These are phyloP conservation scores for Fusarium newnesense DNA, from an alignment of 2,329 filamentous ascomycete species.

Conservation along the genomic window DNA sequence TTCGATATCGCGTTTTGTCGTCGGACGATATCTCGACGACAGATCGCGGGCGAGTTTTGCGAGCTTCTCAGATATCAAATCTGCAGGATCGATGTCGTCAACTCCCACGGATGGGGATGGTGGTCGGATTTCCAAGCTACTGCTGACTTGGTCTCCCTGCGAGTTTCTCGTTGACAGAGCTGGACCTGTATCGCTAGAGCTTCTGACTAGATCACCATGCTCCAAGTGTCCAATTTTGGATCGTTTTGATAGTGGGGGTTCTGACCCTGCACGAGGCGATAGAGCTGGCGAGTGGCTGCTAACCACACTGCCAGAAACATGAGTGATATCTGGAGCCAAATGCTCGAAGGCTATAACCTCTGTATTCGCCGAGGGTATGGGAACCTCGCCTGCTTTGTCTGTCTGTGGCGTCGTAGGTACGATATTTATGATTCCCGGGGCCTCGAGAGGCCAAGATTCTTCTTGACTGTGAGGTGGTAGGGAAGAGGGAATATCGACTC, in stretches of 20 bases:
- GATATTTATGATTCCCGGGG: conserved; percentile 12
- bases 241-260: conserved; percentile 46
- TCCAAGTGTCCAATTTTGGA: conserved; percentile 28
- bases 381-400: not conserved
- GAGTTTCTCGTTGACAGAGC: conserved; percentile 20
- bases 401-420: conserved; percentile 43
- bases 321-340: conserved; percentile 43
- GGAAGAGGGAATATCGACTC: conserved; percentile 41
- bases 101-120: conserved; percentile 63
- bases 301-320: conserved; percentile 47
- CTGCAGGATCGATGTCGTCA: conserved; percentile 55
- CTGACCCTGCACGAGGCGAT: conserved; percentile 45
- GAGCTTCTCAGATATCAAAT: conserved; percentile 68
- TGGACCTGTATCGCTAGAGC: conserved; percentile 46
- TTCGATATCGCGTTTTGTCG: conserved; percentile 47
- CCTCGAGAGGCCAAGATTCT: conserved; percentile 4
- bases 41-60: conserved; percentile 62
- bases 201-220: conserved; percentile 40
- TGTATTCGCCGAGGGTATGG: conserved; percentile 5
- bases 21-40: conserved; percentile 63
- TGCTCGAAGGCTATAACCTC: conserved; percentile 18
- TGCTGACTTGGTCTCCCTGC: conserved; percentile 35
- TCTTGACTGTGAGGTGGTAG: conserved; percentile 28
- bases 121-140: conserved; percentile 62
- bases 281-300: conserved; percentile 27